Base-by-base conservation (phyloP, 306 rosid genomes). In the Quercus robur region DNA sequence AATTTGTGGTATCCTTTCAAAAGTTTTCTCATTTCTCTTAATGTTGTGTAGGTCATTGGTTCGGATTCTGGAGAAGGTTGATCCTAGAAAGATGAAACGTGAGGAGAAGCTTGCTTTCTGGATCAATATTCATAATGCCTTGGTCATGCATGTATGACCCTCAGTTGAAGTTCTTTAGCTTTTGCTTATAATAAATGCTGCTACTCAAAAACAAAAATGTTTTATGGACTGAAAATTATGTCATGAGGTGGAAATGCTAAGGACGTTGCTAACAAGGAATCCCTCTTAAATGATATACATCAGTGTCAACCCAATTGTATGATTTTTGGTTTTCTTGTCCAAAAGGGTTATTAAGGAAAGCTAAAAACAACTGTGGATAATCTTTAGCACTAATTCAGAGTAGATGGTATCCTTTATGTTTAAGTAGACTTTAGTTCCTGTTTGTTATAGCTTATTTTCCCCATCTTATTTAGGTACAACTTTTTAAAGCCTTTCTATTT, bases 51-150 rank as follows among this genome's bases (percentile, higher is more conserved):
- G 87, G 77, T 82, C 86, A 66, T 82, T 82, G 85, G 81, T 85
- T 35, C 77, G 35, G 35, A 75, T 33, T 63, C 81, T 85, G 8
- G 88, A 85, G 79, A 85, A 78, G 63, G 81, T 82, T 56, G 84
- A 85, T 35, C 79, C 82, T 0, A 64, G 70, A 35, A 78, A 79
- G 74, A 82, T 85, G 88, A 85, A 70, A 74, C 83, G 84, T 10
- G 86, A 81, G 77, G 83, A 85, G 88, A 84, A 77, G 82, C 82
- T 84, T 74, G 82, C 78, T 1, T 84, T 84, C 72, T 84, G 87
- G 87, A 84, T 85, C 56, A 85, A 85, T 69, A 79, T 85, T 75
- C 86, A 85, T 75, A 85, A 85, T 73, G 81, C 88, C 68, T 66
- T 85, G 51, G 76, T 82, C 76, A 82, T 85, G 88, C 88, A 85